Evolutionary conservation across 2,329 filamentous ascomycete species (phyloP), one percentile per base, ranked within the genome.

Genomic region (Xylariaceae sp.): DNA sequence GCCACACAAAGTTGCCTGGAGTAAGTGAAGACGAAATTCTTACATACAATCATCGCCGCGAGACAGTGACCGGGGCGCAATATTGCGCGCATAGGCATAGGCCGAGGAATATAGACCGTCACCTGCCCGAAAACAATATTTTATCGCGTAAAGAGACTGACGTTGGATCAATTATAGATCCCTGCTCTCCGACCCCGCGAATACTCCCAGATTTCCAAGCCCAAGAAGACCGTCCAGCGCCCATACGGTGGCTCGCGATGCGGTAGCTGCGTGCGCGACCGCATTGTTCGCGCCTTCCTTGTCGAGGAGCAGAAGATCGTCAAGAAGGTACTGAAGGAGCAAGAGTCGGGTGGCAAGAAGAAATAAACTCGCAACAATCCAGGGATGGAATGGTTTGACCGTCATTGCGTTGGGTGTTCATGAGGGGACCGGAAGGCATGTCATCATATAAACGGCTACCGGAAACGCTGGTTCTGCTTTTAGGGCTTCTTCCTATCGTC

Each of bases 291-390:
- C 62, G 93, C 93, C 54, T 98, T 98, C 85, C 78, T 98, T 71
- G 97, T 98, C 59, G 94, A 98, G 81, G 93, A 98, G 84, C 93
- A 98, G 82, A 98, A 98, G 88, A 97, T 98, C 64, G 93, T 98
- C 75, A 98, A 98, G 89, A 98, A 98, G 88, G 93, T 98, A 64
- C 83, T 97, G 71, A 96, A 96, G 87, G 91, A 97, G 81, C 88
- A 95, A 78, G 86, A 88, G 79, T 86, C 71, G 65, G 68, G 73
- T 64, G 70, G 76, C 63, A 82, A 78, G 72, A 81, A 81, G 77
- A 81, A 81, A 76, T 81, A 87, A 81, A 77, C 55, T 51, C 44
- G 55, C 52, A 53, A 49, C 47, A 46, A 55, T 50, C 51, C 52
- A 38, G 51, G 53, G 49, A 53, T 56, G 58, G 53, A 56, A 55